Evolutionary conservation across 257 asterid species (phyloP).

Genomic region (Solanum etuberosum): DNA sequence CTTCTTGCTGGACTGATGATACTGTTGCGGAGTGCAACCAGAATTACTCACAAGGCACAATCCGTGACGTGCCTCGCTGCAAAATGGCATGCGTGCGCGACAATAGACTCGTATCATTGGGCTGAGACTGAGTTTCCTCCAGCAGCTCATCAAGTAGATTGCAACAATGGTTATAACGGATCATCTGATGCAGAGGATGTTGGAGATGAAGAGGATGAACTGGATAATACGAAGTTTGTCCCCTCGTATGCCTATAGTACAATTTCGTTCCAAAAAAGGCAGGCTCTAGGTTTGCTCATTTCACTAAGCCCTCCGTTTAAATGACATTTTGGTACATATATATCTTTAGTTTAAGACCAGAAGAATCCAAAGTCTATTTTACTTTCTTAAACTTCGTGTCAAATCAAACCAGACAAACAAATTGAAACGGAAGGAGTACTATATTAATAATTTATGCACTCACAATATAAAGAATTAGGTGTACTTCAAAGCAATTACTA

Average conservation of each 20-base stretch:
- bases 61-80: slow-evolving; percentile 83
- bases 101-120: slow-evolving; percentile 58
- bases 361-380: background rate
- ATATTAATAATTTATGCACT: background rate
- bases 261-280: slow-evolving; percentile 83
- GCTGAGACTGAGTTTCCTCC: slow-evolving; percentile 48
- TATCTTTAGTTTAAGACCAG: background rate
- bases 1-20: slow-evolving; percentile 79
- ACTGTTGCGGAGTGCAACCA: slow-evolving; percentile 70
- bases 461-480: background rate
- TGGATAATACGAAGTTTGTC: slow-evolving; percentile 56
- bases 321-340: background rate
- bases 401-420: too few species aligned
- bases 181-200: slow-evolving; percentile 56
- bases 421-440: too few species aligned
- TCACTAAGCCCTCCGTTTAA: background rate
- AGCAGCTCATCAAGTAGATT: background rate
- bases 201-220: slow-evolving; percentile 88
- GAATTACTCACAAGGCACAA: slow-evolving; percentile 87
- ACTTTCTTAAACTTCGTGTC: background rate
- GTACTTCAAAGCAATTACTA: background rate
- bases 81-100: slow-evolving; percentile 92
- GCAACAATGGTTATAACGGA: slow-evolving; percentile 14
- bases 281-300: slow-evolving; percentile 57
- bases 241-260: slow-evolving; percentile 57